Conservation (phyloP, 768 basidiomycete genomes). For the Hericium erinaceus region DNA sequence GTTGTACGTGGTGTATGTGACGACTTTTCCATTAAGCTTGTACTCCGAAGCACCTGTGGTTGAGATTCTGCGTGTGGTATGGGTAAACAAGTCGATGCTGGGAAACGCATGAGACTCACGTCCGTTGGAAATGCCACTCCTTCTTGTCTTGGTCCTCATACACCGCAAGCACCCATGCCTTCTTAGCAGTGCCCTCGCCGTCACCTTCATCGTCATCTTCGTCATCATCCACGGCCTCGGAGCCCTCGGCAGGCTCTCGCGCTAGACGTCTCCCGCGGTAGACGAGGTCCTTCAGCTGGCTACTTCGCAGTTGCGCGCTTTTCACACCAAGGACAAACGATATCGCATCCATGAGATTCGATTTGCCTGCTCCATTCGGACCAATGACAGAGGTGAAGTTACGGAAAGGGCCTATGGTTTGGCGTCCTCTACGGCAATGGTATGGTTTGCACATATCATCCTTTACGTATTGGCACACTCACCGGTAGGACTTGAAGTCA, state of each 20-base stretch:
- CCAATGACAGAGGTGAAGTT: conserved; percentile 96
- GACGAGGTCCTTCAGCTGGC: conserved; percentile 90
- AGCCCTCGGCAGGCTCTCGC: conserved; percentile 32
- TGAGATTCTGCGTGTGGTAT: conserved; percentile 59
- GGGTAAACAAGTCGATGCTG: neutral
- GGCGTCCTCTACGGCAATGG: conserved; percentile 47
- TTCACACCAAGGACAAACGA: conserved; percentile 97
- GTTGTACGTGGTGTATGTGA: conserved; percentile 87
- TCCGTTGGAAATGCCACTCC: conserved; percentile 87
- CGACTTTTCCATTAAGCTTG: conserved; percentile 68
- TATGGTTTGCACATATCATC: neutral
- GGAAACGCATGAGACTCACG: conserved; percentile 40
- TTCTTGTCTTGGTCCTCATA: conserved; percentile 69
- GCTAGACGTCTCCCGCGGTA: conserved; percentile 82
- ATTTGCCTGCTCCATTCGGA: conserved; percentile 98
- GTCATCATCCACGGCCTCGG: conserved; percentile 28
- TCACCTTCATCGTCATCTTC: conserved; percentile 36
- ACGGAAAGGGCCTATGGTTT: conserved; percentile 84
- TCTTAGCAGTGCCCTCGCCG: conserved; percentile 80
- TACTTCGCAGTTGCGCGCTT: conserved; percentile 85
- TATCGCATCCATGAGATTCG: conserved; percentile 99
- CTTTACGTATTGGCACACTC: neutral
- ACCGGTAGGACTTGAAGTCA: conserved; percentile 97
- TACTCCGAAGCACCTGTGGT: conserved; percentile 86
- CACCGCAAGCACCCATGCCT: conserved; percentile 93